Evolutionary conservation across 2,329 filamentous ascomycete genomes (phyloP).

Genomic region (Penicillium sp.): DNA sequence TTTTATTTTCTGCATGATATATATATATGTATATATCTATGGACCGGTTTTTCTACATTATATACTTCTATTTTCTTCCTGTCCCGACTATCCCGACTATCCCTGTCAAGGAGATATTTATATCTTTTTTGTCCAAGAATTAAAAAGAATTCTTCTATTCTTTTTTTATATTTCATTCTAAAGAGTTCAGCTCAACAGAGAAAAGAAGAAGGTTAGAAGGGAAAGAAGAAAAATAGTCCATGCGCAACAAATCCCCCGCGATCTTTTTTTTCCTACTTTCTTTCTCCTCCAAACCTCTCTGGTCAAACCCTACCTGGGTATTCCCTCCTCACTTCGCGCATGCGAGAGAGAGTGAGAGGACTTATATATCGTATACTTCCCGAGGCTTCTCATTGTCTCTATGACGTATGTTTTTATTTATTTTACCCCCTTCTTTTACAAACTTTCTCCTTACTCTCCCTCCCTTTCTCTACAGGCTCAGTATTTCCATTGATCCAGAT

Average conservation of each 20-base stretch:
- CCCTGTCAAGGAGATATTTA: background rate
- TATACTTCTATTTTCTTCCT: background rate
- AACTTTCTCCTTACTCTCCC: background rate
- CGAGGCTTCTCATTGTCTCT: conserved; percentile 13
- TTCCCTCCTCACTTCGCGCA: conserved; percentile 17
- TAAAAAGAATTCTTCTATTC: background rate
- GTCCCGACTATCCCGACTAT: background rate
- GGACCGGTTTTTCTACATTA: background rate
- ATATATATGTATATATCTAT: too few species aligned
- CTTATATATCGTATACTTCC: conserved; percentile 4
- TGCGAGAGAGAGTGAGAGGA: conserved; percentile 10
- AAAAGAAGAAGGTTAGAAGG: background rate
- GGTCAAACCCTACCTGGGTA: conserved; percentile 4
- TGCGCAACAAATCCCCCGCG: conserved; percentile 10
- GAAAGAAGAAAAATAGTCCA: conserved; percentile 2
- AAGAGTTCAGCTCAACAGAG: background rate
- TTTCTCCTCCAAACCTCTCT: background rate
- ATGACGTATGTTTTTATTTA: conserved; percentile 24
- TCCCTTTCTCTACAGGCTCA: conserved; percentile 35
- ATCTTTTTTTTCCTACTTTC: conserved; percentile 4
- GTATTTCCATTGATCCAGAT: conserved; percentile 43
- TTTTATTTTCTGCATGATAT: background rate
- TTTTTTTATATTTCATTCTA: background rate
- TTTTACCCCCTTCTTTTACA: background rate
- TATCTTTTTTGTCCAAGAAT: too few species aligned